A percentile compares a stretch with the other conserved stretches of the same genome.
Evolutionary conservation across 441 rosid genomes (phyloP).

Genomic region (Biscutella laevigata): DNA sequence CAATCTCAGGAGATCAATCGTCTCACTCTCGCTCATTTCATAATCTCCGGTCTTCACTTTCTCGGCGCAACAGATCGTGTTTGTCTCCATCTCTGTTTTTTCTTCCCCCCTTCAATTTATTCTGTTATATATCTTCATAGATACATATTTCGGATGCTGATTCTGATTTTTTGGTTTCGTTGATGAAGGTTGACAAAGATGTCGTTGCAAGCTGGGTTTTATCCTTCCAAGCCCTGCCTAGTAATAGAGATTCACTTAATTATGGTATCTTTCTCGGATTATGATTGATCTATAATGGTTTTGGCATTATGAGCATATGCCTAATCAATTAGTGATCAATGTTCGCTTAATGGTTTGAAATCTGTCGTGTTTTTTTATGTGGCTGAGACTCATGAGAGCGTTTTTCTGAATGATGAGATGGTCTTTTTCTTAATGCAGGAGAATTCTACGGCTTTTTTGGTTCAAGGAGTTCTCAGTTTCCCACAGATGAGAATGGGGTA

Average conservation of each 20-base stretch:
- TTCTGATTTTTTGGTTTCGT: not conserved
- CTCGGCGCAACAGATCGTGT: constrained; percentile 61
- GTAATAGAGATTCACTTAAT: constrained; percentile 31
- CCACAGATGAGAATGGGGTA: constrained; percentile 49
- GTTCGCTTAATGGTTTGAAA: not conserved
- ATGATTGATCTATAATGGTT: not conserved
- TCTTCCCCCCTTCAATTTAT: not conserved
- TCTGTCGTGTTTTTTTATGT: not conserved
- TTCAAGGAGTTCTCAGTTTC: constrained; percentile 71
- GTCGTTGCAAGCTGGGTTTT: constrained; percentile 66
- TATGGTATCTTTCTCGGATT: constrained; percentile 38
- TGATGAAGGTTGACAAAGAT: constrained; percentile 59
- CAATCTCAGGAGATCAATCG: constrained; percentile 90
- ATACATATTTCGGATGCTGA: not conserved
- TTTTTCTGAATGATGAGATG: not conserved
- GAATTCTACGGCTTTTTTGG: constrained; percentile 80
- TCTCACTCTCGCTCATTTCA: constrained; percentile 78
- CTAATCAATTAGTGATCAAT: not conserved
- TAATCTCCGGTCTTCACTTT: constrained; percentile 73
- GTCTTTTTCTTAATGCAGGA: constrained; percentile 38
- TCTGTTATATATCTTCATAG: not conserved
- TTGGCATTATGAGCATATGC: not conserved
- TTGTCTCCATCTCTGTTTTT: not conserved
- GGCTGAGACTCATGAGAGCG: not conserved
- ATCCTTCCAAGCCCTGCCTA: constrained; percentile 63